Base-by-base conservation (phyloP, 768 basidiomycete genomes). In the Sarcomyxa edulis region DNA sequence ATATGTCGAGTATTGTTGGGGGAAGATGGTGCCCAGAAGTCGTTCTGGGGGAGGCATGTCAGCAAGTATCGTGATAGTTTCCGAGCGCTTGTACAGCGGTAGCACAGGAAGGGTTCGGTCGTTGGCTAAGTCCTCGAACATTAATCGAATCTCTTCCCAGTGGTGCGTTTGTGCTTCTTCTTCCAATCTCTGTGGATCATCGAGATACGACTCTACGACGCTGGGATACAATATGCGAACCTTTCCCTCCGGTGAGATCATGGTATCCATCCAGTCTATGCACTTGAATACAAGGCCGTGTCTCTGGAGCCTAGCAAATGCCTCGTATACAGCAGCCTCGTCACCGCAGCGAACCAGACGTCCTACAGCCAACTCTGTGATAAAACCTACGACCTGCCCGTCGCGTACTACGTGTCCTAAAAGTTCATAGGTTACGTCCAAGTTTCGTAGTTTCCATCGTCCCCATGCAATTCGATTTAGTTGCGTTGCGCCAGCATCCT, bases 391-490 rank as follows among this genome's bases (percentile, higher is more conserved):
- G 6, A 51, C 41, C 18, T 44, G 25, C 11, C 48, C 52, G 24
- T 44, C 28, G 18, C 44, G 48, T n/a, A 43, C 40, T 14, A 54
- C 42, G 28, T 54, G 52, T n/a, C 41, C 52, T 5, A 53, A 19
- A 26, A 44, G 32, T 7, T 44, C 22, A 35, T 42, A 40, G 24
- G 52, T 20, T 24, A 53, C 11, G 35, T 43, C 32, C 36, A 45
- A 30, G 22, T 40, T 31, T 36, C 40, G 25, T 39, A 47, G 27
- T 26, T 18, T 12, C 23, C 31, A 8, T 30, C 45, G 41, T 30
- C 39, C 35, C 22, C 38, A 29, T 11, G 30, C 41, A 30, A 37
- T 32, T 12, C 25, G 18, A 15, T 41, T 32, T 16, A 48, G 43
- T 11, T 19, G 14, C 29, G 29, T 10, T n/a, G 26, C 24, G 20